Evolutionary conservation across 306 rosid species (phyloP).

Genomic region (Bauhinia variegata): DNA sequence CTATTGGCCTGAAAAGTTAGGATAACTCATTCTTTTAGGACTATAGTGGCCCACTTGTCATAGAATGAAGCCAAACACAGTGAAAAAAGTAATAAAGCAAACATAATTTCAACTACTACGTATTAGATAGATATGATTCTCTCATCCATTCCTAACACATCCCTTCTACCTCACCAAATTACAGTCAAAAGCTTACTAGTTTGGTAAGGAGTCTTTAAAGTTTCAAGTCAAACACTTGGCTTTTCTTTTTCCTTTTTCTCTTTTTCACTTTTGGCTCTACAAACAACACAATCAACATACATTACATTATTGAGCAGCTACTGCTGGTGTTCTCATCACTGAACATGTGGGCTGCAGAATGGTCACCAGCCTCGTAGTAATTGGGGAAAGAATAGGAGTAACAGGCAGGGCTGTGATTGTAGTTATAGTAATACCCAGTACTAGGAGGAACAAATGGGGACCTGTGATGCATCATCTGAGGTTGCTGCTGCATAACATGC

Average conservation of each 20-base stretch:
- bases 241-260: conserved; percentile 9
- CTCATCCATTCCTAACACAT: conserved; percentile 30
- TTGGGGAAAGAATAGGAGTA: conserved; percentile 45
- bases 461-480: conserved; percentile 91
- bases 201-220: conserved; percentile 24
- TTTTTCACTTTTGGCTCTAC: conserved; percentile 17
- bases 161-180: conserved; percentile 34
- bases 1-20: no score
- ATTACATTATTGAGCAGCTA: conserved; percentile 82
- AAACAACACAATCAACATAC: conserved; percentile 34
- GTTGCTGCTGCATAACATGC: conserved; percentile 69
- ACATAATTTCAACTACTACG: conserved; percentile 39
- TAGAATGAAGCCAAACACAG: no score
- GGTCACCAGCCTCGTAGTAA: conserved; percentile 35
- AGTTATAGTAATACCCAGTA: conserved; percentile 71
- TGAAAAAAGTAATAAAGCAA: conserved; percentile 1
- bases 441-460: conserved; percentile 68
- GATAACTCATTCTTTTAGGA: no score
- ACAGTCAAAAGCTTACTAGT: conserved; percentile 48
- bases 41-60: no score
- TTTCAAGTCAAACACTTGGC: conserved; percentile 40
- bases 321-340: conserved; percentile 73
- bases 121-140: conserved; percentile 36
- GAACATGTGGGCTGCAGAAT: conserved; percentile 76
- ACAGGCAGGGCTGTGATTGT: conserved; percentile 50